phyloP scores from a whole-genome alignment of 805 yeast species.

The Pichia paraexigua region DNA sequence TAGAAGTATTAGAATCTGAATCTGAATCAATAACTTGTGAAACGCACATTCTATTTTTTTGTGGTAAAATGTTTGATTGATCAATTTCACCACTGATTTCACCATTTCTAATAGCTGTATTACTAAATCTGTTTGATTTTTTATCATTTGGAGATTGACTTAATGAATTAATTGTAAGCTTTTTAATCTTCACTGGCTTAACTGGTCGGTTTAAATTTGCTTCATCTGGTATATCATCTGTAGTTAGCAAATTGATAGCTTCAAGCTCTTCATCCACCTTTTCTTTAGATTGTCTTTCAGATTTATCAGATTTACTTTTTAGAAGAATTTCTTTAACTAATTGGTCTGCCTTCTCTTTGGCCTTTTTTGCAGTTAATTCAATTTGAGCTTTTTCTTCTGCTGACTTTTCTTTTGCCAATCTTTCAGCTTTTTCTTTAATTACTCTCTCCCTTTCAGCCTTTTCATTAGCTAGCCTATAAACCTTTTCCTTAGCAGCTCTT shows the following conservation, averaged over 20 bases:
- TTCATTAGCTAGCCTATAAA: neutral
- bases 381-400: neutral
- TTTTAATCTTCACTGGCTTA: conserved; percentile 6
- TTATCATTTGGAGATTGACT: neutral
- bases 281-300: neutral
- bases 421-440: neutral
- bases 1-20: neutral
- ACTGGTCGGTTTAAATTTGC: neutral
- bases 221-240: conserved; percentile 7
- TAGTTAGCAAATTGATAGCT: conserved; percentile 3
- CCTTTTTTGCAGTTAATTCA: neutral
- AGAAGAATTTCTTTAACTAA: neutral
- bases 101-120: conserved; percentile 16
- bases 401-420: conserved; percentile 3
- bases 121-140: neutral
- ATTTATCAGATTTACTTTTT: neutral
- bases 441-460: neutral
- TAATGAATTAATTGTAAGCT: neutral
- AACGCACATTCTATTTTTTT: conserved; percentile 4
- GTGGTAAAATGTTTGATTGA: conserved; percentile 16
- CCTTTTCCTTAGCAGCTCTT: neutral
- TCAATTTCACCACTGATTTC: conserved; percentile 23
- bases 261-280: conserved; percentile 1
- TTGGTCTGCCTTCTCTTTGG: neutral
- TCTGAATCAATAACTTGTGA: neutral